These are phyloP conservation scores for Paraphoma chrysanthemicola DNA, from an alignment of 2,329 filamentous ascomycete genomes.

Conservation along the genomic window DNA sequence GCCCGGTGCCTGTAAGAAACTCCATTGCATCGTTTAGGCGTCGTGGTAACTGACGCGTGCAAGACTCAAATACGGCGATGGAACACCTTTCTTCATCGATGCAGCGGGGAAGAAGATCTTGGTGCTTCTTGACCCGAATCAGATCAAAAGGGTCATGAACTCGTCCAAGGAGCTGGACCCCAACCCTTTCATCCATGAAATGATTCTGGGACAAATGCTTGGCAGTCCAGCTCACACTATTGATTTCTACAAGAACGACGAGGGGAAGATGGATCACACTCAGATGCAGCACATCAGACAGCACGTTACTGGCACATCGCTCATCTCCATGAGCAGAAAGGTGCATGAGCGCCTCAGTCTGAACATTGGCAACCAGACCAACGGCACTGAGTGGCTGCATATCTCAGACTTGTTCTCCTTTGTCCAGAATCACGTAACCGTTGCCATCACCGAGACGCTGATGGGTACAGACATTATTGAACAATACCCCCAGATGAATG, in stretches of 20 bases:
- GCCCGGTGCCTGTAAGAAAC: neutral
- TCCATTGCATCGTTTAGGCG: neutral
- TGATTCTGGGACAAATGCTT: constrained; percentile 22
- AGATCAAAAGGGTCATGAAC: constrained; percentile 16
- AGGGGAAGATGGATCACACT: constrained; percentile 12
- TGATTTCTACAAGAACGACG: constrained; percentile 16
- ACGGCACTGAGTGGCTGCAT: constrained; percentile 8
- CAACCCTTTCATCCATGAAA: constrained; percentile 20
- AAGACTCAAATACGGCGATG: constrained; percentile 13
- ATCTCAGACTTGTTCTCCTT: constrained; percentile 18
- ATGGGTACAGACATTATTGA: constrained; percentile 15
- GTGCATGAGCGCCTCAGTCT: constrained; percentile 11
- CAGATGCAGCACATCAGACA: constrained; percentile 19
- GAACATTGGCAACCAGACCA: constrained; percentile 3
- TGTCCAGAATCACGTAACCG: constrained; percentile 12
- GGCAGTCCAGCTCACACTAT: constrained; percentile 19
- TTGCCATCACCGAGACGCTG: constrained; percentile 8
- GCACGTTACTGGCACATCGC: constrained; percentile 10
- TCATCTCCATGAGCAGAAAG: constrained; percentile 12
- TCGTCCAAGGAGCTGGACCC: constrained; percentile 16
- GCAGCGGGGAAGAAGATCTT: constrained; percentile 23
- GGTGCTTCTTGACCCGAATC: constrained; percentile 16
- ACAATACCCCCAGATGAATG: constrained; percentile 10
- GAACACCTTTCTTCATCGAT: constrained; percentile 22
- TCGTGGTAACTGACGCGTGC: too few species aligned